Evolutionary conservation across 345 rosid genomes (phyloP).

Genomic region (Turritis glabra): DNA sequence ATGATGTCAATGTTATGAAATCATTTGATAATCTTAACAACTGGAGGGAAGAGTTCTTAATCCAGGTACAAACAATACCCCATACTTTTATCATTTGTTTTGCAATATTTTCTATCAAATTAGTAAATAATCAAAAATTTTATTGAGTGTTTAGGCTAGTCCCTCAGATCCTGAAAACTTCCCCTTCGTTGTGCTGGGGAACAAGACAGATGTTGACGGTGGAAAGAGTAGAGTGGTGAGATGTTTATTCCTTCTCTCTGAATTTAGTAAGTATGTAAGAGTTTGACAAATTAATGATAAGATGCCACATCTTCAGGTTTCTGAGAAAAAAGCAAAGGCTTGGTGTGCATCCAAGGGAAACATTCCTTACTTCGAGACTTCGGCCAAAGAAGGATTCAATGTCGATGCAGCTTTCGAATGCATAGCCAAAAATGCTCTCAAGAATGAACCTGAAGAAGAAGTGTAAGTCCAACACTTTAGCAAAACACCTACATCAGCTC

Average conservation of each 20-base stretch:
- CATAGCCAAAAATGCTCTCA: slow-evolving; percentile 76
- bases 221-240: slow-evolving; percentile 82
- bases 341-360: slow-evolving; percentile 92
- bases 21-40: slow-evolving; percentile 79
- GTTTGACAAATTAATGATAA: neutral
- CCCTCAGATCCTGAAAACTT: slow-evolving; percentile 84
- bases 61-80: slow-evolving; percentile 46
- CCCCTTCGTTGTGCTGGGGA: slow-evolving; percentile 77
- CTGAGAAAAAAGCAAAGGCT: slow-evolving; percentile 84
- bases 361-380: slow-evolving; percentile 84
- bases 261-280: neutral
- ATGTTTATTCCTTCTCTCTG: neutral
- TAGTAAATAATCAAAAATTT: neutral
- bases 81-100: neutral
- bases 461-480: slow-evolving; percentile 46
- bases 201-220: slow-evolving; percentile 76
- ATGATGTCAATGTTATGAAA: slow-evolving; percentile 77
- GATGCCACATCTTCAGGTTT: slow-evolving; percentile 46
- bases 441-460: slow-evolving; percentile 87
- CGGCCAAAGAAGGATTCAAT: slow-evolving; percentile 84
- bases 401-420: slow-evolving; percentile 81
- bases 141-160: slow-evolving; percentile 57
- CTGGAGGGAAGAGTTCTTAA: slow-evolving; percentile 84
- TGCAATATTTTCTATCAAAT: neutral
- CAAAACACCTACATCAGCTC: neutral